A percentile compares a stretch with the other conserved stretches of the same genome.
These are phyloP conservation scores for Nakazawaea ishiwadae DNA, from an alignment of 805 yeast species.

Conservation along the genomic window DNA sequence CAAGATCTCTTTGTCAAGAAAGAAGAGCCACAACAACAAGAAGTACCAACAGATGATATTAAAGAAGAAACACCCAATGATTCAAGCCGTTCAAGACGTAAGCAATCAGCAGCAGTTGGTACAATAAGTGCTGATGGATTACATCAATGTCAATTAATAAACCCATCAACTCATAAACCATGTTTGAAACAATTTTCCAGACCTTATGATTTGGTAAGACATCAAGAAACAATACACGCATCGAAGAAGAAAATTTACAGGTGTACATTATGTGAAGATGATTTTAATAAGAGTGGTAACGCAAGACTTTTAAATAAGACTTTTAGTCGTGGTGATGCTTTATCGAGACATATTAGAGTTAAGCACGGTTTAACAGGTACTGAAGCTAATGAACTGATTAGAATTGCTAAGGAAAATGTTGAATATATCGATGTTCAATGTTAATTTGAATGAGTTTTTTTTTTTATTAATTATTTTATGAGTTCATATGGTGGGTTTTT, in stretches of 20 bases:
- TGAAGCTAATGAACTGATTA: conserved; percentile 66
- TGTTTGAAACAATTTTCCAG: conserved; percentile 84
- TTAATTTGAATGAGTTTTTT: too few relatives aligned
- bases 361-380: conserved; percentile 72
- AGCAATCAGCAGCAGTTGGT: not conserved
- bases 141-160: conserved; percentile 55
- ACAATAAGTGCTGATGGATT: conserved; percentile 17
- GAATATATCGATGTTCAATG: conserved; percentile 38
- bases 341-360: conserved; percentile 88
- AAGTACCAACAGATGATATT: not conserved
- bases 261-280: conserved; percentile 82
- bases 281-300: conserved; percentile 39
- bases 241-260: conserved; percentile 78
- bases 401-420: conserved; percentile 73
- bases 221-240: conserved; percentile 95
- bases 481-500: too few relatives aligned
- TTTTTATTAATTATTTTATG: too few relatives aligned
- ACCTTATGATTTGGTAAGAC: conserved; percentile 91
- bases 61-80: not conserved
- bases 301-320: conserved; percentile 50
- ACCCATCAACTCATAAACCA: conserved; percentile 55
- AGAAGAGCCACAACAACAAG: not conserved
- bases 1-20: too few relatives aligned
- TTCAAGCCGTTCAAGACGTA: not conserved
- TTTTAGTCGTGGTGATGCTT: conserved; percentile 90